Conservation (phyloP, 2,329 filamentous ascomycete species). For the Pestalotiopsis sp. region DNA sequence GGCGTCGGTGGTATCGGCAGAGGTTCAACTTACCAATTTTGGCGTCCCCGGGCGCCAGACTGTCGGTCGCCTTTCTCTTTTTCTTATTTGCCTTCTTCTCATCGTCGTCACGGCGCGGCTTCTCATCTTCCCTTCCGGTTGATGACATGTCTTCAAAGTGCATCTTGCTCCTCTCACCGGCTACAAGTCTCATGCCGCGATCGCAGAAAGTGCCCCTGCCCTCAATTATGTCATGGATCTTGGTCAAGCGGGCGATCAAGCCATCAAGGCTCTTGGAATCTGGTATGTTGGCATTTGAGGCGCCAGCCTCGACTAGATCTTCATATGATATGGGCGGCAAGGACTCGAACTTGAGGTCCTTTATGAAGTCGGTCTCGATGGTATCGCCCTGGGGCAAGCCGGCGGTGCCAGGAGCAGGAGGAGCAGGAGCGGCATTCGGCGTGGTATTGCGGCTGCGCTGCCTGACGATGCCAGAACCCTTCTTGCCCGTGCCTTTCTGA, state of each 20-base stretch:
- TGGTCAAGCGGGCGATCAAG: conserved; percentile 65
- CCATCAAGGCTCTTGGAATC: conserved; percentile 67
- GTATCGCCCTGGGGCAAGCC: conserved; percentile 54
- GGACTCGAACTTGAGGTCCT: conserved; percentile 60
- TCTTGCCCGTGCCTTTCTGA: conserved; percentile 68
- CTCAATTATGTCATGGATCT: conserved; percentile 68
- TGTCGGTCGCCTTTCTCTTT: conserved; percentile 75
- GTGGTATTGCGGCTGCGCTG: conserved; percentile 80
- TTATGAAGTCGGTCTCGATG: conserved; percentile 66
- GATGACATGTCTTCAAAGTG: conserved; percentile 54
- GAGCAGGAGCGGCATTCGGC: conserved; percentile 57
- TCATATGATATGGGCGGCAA: conserved; percentile 67
- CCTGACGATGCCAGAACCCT: conserved; percentile 62
- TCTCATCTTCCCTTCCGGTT: conserved; percentile 52
- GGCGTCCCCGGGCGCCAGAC: conserved; percentile 57
- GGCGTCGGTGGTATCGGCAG: background rate
- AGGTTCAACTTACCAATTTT: conserved; percentile 28
- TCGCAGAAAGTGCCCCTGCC: conserved; percentile 70
- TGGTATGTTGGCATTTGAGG: conserved; percentile 60
- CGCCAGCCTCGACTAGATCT: conserved; percentile 67
- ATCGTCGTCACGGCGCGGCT: conserved; percentile 49
- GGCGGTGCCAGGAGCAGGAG: conserved; percentile 41
- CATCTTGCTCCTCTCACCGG: conserved; percentile 63
- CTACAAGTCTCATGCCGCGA: conserved; percentile 72
- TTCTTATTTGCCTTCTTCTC: conserved; percentile 70